These are phyloP conservation scores for Epichloe sp. DNA, from an alignment of 2,329 filamentous ascomycete species.

Conservation along the genomic window DNA sequence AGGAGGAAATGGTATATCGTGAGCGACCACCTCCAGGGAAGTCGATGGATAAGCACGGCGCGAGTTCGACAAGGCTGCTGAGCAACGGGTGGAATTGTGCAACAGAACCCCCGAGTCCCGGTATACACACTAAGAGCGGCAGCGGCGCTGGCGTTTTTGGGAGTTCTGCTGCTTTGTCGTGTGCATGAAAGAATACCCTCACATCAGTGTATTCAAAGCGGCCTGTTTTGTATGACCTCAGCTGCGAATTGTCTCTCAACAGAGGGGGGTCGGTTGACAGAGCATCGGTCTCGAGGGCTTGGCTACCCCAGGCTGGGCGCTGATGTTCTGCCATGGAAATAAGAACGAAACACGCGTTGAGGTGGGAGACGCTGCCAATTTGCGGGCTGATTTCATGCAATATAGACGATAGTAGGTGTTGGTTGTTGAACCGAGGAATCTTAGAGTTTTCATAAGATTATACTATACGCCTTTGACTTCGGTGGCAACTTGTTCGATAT, in stretches of 20 bases:
- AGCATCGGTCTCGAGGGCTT: conserved; percentile 20
- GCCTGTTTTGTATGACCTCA: conserved; percentile 59
- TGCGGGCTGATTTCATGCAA: not conserved
- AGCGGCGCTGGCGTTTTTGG: conserved; percentile 46
- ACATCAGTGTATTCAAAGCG: conserved; percentile 60
- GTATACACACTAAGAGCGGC: conserved; percentile 80
- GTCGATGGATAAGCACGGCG: conserved; percentile 72
- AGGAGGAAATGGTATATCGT: conserved; percentile 53
- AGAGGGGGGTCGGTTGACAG: conserved; percentile 60
- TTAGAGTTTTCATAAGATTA: not conserved
- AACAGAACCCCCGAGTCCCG: conserved; percentile 84
- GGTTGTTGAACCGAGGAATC: not conserved
- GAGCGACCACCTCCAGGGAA: conserved; percentile 83
- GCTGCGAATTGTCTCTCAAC: conserved; percentile 60
- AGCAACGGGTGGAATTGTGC: conserved; percentile 78
- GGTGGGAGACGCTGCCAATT: not conserved
- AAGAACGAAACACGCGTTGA: not conserved
- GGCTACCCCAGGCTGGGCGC: not conserved
- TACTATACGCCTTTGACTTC: not conserved
- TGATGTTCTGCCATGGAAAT: conserved; percentile 1
- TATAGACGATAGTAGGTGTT: not conserved
- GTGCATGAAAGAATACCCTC: conserved; percentile 71
- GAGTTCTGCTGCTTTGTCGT: conserved; percentile 71
- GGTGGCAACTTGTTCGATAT: not conserved
- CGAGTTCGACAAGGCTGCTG: conserved; percentile 67